A percentile compares a stretch with the other conserved stretches of the same genome.
Conservation (phyloP, 768 basidiomycete species). For the Cystobasidiopsis lactophilus region DNA sequence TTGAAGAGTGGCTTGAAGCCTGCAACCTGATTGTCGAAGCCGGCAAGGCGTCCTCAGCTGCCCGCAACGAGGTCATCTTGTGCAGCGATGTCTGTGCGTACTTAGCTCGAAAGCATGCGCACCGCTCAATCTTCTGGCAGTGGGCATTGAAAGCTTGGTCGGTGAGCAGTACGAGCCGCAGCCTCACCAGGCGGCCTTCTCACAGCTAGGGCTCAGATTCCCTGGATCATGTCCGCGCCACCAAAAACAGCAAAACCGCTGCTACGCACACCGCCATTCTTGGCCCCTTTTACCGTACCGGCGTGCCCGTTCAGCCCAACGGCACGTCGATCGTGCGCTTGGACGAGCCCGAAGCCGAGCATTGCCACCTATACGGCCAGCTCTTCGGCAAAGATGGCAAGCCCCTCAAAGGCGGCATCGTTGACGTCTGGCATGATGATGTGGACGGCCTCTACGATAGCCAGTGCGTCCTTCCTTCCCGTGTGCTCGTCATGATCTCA, state of each 20-base stretch:
- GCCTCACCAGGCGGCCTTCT: too few species aligned
- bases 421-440: constrained; percentile 19
- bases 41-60: constrained; percentile 13
- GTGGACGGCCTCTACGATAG: too few species aligned
- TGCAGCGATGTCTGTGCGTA: constrained; percentile 18
- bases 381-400: constrained; percentile 11
- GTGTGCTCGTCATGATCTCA: too few species aligned
- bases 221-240: too few species aligned
- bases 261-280: constrained; percentile 17
- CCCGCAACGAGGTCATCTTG: constrained; percentile 19
- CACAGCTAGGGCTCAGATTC: too few species aligned
- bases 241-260: too few species aligned
- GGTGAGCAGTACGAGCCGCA: too few species aligned
- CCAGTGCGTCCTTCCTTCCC: too few species aligned
- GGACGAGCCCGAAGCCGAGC: background rate
- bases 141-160: too few species aligned
- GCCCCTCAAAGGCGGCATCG: constrained; percentile 16
- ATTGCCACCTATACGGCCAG: constrained; percentile 11
- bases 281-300: constrained; percentile 18
- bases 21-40: constrained; percentile 18
- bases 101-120: too few species aligned
- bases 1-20: constrained; percentile 17
- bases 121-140: too few species aligned
- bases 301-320: constrained; percentile 14
- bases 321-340: constrained; percentile 14